Conservation (phyloP, 2,329 filamentous ascomycete genomes). For the Pseudogymnoascus sp. region DNA sequence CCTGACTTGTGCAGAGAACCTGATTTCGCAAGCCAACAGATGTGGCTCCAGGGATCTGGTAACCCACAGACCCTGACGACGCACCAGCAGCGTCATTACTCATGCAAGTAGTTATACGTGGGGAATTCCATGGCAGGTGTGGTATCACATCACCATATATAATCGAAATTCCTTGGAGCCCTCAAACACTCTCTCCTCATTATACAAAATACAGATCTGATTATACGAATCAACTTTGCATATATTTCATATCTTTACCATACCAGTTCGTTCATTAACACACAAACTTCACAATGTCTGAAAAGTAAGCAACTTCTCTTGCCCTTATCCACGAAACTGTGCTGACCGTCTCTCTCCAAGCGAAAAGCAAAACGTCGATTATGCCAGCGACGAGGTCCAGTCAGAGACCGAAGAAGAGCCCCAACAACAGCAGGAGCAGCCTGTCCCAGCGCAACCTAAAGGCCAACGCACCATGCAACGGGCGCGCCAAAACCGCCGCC, state of each 20-base stretch:
- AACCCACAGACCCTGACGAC: not conserved
- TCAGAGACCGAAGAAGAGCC: slow-evolving; percentile 38
- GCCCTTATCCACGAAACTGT: slow-evolving; percentile 13
- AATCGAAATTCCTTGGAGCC: not conserved
- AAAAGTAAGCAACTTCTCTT: slow-evolving; percentile 18
- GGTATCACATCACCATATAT: not conserved
- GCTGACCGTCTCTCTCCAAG: slow-evolving; percentile 16
- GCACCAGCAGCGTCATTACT: not conserved
- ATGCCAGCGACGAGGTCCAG: slow-evolving; percentile 29
- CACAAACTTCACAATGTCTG: slow-evolving; percentile 22
- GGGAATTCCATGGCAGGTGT: not conserved
- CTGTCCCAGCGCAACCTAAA: slow-evolving; percentile 27
- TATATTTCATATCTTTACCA: not conserved
- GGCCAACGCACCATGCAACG: slow-evolving; percentile 12
- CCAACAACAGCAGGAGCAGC: slow-evolving; percentile 26
- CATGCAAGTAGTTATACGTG: not conserved
- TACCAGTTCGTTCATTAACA: slow-evolving; percentile 2
- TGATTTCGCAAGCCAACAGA: not conserved
- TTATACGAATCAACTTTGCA: not conserved
- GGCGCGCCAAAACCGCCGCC: slow-evolving; percentile 10
- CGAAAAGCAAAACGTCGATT: slow-evolving; percentile 7
- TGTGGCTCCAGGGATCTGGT: not conserved
- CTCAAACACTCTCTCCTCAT: not conserved
- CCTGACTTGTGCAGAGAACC: not conserved
- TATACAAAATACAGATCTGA: not conserved